These are phyloP conservation scores for Ananas comosus DNA, from an alignment of 176 grass and related monocot genomes.

Conservation along the genomic window DNA sequence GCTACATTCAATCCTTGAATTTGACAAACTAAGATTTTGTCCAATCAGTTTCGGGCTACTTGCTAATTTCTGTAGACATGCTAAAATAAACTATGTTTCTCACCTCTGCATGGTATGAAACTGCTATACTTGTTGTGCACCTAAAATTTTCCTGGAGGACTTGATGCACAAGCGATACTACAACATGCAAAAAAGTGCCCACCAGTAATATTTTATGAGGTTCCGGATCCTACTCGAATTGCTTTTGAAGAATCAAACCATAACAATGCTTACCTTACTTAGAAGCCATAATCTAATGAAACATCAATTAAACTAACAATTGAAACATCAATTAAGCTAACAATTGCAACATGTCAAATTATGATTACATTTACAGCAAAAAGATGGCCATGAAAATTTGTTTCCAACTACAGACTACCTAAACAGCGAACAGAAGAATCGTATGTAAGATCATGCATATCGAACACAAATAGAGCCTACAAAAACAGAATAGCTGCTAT, in stretches of 20 bases:
- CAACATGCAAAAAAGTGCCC: not conserved
- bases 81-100: not conserved
- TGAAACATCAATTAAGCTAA: not conserved
- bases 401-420: not conserved
- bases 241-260: not conserved
- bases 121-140: not conserved
- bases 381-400: not conserved
- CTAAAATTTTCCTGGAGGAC: not conserved
- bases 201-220: not conserved
- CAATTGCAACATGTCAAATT: not conserved
- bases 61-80: not conserved
- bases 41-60: not conserved
- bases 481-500: no score
- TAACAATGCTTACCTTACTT: not conserved
- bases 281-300: not conserved
- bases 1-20: no score
- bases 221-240: not conserved
- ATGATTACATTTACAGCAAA: no score
- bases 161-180: not conserved
- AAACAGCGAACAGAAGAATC: not conserved
- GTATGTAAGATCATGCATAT: not conserved
- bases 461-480: not conserved
- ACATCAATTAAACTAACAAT: not conserved
- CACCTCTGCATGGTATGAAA: not conserved
- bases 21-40: not conserved